Evolutionary conservation across 371 early-diverging fungal species (phyloP).

Genomic region (Mucor racemosus): DNA sequence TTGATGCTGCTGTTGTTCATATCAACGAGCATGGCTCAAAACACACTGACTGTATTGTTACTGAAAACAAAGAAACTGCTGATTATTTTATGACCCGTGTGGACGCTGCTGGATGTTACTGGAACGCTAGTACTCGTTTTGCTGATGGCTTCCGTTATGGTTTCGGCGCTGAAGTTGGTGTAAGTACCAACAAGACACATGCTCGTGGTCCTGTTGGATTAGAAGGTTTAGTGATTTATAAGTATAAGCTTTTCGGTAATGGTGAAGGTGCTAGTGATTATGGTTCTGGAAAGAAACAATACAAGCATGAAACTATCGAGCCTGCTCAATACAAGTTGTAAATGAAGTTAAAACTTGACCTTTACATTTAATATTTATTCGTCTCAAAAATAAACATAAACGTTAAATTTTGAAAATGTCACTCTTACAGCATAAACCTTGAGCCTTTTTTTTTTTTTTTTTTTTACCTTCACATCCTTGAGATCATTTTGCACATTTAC

Average conservation of each 20-base stretch:
- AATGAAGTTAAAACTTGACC: background rate
- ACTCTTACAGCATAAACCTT: no score
- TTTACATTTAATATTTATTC: background rate
- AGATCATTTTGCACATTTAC: no score
- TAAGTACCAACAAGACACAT: constrained; percentile 97
- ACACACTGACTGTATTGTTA: constrained; percentile 94
- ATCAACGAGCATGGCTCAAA: constrained; percentile 93
- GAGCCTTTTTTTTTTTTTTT: no score
- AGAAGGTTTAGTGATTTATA: constrained; percentile 96
- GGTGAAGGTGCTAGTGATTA: constrained; percentile 87
- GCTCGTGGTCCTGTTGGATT: constrained; percentile 97
- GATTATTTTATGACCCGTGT: constrained; percentile 88
- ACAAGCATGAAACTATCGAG: constrained; percentile 65
- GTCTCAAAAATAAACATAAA: background rate
- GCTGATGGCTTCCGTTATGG: constrained; percentile 98
- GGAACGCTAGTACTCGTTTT: constrained; percentile 96
- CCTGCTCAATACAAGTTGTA: constrained; percentile 37
- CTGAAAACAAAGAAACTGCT: constrained; percentile 74
- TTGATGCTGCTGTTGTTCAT: constrained; percentile 86
- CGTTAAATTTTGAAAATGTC: background rate
- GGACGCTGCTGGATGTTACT: constrained; percentile 96
- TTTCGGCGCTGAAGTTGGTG: constrained; percentile 97
- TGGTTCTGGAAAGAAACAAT: constrained; percentile 77
- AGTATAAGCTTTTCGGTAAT: constrained; percentile 88
- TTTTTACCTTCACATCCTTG: no score